phyloP scores from a whole-genome alignment of 768 basidiomycete genomes.

The Calocybe indica region DNA sequence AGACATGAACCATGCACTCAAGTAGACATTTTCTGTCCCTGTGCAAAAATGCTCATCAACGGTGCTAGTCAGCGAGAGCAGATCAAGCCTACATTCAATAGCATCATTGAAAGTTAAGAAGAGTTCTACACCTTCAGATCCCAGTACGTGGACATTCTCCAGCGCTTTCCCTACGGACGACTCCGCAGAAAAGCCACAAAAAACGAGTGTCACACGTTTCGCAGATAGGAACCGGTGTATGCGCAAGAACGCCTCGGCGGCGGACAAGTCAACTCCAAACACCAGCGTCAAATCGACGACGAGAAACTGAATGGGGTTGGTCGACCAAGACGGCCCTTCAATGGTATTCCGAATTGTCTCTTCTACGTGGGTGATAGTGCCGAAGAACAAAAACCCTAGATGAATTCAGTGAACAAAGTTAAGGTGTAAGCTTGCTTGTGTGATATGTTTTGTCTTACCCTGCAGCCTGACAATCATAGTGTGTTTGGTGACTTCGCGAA shows the following conservation, averaged over 20 bases:
- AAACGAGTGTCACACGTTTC: constrained; percentile 77
- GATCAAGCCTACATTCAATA: constrained; percentile 70
- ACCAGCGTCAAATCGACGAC: constrained; percentile 85
- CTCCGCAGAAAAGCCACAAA: constrained; percentile 74
- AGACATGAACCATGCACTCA: constrained; percentile 72
- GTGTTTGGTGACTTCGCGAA: constrained; percentile 89
- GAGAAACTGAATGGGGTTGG: constrained; percentile 81
- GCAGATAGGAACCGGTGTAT: constrained; percentile 75
- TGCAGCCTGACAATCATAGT: constrained; percentile 86
- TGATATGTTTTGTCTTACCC: constrained; percentile 32
- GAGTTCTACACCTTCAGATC: constrained; percentile 72
- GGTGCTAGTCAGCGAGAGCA: background rate
- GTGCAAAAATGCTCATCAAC: background rate
- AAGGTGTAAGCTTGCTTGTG: background rate
- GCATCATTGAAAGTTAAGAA: constrained; percentile 84
- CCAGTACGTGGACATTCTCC: constrained; percentile 71
- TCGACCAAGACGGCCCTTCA: constrained; percentile 62
- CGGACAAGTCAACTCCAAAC: constrained; percentile 88
- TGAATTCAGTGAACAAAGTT: constrained; percentile 11
- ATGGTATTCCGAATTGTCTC: constrained; percentile 76
- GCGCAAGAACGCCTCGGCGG: constrained; percentile 92
- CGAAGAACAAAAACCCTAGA: constrained; percentile 79
- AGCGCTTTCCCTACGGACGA: constrained; percentile 69
- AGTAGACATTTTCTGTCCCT: constrained; percentile 94
- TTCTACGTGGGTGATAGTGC: constrained; percentile 89